Base-by-base conservation (phyloP, 176 grass and related monocot genomes). In the Oryza rufipogon region DNA sequence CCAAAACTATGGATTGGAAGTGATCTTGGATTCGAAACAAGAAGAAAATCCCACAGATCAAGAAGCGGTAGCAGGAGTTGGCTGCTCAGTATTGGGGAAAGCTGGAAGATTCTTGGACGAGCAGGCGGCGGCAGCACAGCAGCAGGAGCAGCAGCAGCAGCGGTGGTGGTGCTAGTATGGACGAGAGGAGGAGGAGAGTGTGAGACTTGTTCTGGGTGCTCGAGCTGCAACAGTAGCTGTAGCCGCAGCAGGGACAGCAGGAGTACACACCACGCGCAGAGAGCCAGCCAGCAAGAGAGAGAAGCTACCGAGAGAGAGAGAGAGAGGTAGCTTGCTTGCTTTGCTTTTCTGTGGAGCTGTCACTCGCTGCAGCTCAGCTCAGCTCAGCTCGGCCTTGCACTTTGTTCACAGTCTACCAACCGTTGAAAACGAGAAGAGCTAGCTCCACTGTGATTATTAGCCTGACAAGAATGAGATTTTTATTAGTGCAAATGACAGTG, bases 341-440 rank as follows among this genome's bases (percentile, higher is more conserved):
- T 48, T 47, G 49, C 77, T 85, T 89, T 89, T 82, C 64, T 58
- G 77, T 34, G 71, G 63, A 69, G 85, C 71, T 81, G 78, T 76
- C 79, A 63, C 72, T 17, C 32, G 68, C 54, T 65, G 68, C 39
- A 2, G 39, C 54, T 71, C 11, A 8, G 75, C 54, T 38, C 36
- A 38, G 36, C 36, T 38, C 36, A 38, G 36, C 36, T 65, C 11
- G 5, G 75, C 54, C 84, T 79, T 67, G 78, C 81, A 17, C 70
- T 80, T 89, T 80, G 70, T 75, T 80, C 80, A 80, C 78, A 38
- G 66, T 17, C 33, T 71, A 89, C 76, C 76, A 80, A 85, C 87
- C 87, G 87, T 89, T 80, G 87, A 85, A 89, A 85, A 76, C 70
- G 61, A 89, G 78, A 17, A 8, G 71, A 87, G 64, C 76, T 80